These are phyloP conservation scores for Corymbia maculata DNA, from an alignment of 345 rosid species.

Conservation along the genomic window DNA sequence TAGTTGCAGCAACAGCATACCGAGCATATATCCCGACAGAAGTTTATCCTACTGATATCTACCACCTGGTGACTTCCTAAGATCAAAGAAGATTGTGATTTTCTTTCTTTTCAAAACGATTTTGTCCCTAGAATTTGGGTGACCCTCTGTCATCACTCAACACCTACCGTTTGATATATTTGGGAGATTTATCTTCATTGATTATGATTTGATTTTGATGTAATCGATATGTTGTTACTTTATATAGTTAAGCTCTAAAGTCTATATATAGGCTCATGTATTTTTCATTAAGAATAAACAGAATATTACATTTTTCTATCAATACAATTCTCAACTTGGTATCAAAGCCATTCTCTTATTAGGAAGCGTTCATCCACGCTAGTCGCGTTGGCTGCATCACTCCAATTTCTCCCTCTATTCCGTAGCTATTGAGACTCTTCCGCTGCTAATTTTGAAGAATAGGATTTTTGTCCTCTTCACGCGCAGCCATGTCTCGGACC, in stretches of 20 bases:
- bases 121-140: not conserved
- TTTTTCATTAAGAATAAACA: too few relatives aligned
- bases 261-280: too few relatives aligned
- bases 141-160: not conserved
- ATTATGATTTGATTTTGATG: too few relatives aligned
- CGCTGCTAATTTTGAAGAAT: not conserved
- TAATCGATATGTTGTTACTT: too few relatives aligned
- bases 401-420: not conserved
- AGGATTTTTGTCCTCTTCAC: not conserved
- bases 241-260: too few relatives aligned
- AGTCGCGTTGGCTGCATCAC: not conserved
- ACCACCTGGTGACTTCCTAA: not conserved
- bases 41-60: slow-evolving; percentile 16
- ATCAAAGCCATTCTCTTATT: not conserved
- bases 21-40: slow-evolving; percentile 2
- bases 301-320: too few relatives aligned
- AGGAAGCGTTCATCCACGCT: not conserved
- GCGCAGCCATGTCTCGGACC: not conserved
- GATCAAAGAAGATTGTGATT: not conserved
- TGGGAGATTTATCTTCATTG: too few relatives aligned
- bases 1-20: slow-evolving; percentile 11
- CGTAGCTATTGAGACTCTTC: not conserved
- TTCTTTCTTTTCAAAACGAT: not conserved
- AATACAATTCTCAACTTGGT: too few relatives aligned
- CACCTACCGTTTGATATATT: too few relatives aligned